phyloP scores from a whole-genome alignment of 176 grass and related monocot genomes.

The Triticum timopheevii region DNA sequence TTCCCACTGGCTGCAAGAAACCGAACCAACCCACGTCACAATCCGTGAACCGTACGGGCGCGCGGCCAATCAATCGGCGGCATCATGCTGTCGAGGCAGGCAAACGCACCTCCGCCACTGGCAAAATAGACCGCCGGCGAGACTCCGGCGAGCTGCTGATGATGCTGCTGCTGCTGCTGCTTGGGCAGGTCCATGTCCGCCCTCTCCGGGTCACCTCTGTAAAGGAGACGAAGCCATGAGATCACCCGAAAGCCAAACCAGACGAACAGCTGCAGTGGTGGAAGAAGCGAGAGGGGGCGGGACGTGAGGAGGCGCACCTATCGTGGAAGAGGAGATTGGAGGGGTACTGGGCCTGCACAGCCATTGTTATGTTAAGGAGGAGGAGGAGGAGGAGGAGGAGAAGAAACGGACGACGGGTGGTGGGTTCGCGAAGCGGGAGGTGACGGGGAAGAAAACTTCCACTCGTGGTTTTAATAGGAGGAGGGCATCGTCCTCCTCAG shows the following conservation, averaged over 20 bases:
- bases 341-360: conserved; percentile 66
- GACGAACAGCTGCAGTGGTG: neutral
- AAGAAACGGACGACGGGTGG: conserved; percentile 45
- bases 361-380: conserved; percentile 52
- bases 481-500: neutral
- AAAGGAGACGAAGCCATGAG: conserved; percentile 36
- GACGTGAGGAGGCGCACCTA: conserved; percentile 40
- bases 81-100: neutral
- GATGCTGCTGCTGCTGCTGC: neutral
- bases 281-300: neutral
- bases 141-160: conserved; percentile 19
- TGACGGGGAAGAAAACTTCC: conserved; percentile 47
- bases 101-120: conserved; percentile 46
- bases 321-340: conserved; percentile 60
- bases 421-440: conserved; percentile 46
- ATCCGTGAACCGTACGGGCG: conserved; percentile 7
- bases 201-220: conserved; percentile 62
- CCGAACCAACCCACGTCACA: conserved; percentile 27
- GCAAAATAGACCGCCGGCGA: conserved; percentile 37
- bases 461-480: conserved; percentile 53
- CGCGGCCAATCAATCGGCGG: neutral
- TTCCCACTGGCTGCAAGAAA: conserved; percentile 46
- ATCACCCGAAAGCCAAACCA: neutral
- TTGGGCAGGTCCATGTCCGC: conserved; percentile 55
- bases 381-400: neutral